These are phyloP conservation scores for sorghum (Sorghum bicolor) DNA, from an alignment of 176 grass and related monocot genomes.

Conservation along the genomic window Sorghum_bicolor_NCBIv3 NC_012872.2:893501-894000, in stretches of 20 bases:
- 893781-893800: not conserved
- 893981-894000: not conserved
- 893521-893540: conserved; percentile 48
- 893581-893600: conserved; percentile 13
- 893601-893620: conserved; percentile 6
- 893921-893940: not conserved
- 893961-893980: not conserved
- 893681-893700: not conserved
- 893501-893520: conserved; percentile 68
- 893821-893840: not conserved
- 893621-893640: conserved; percentile 6
- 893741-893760: not conserved
- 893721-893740: not conserved
- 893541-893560: conserved; percentile 31
- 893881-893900: not conserved
- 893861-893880: not conserved
- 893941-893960: not conserved
- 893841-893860: conserved; percentile 1
- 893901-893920: not conserved
- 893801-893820: not conserved
- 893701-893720: not conserved
- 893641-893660: not conserved
- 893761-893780: not conserved
- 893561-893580: conserved; percentile 22
- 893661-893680: not conserved